Evolutionary conservation across 1,284 basidiomycete genomes (phyloP), one percentile per base, ranked within the genome.

Genomic region (Heterobasidion annosum): DNA sequence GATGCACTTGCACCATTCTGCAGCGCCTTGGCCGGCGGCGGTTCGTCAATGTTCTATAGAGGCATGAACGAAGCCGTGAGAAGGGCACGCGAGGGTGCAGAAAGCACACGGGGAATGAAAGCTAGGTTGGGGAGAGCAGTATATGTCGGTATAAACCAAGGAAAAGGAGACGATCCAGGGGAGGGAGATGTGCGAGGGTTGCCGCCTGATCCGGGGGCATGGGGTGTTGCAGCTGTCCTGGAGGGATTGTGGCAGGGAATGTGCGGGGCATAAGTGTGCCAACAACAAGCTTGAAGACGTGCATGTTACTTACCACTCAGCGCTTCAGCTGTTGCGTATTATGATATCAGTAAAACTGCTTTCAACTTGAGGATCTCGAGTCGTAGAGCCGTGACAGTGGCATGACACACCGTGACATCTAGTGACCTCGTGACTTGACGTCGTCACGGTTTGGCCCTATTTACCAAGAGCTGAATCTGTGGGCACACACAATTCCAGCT

Each of bases 141-240:
- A 3, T 82, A 82, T 66, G 70, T 79, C 10, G 71, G 65, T 12
- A 63, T 25, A 25, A 25, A 63, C 54, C 62, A 25, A 62, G 42
- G 60, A 57, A 4, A 62, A 63, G 13, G 60, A 56, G 13, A 43
- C 16, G 40, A 19, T 16, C 34, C n/a, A 18, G 50, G 9, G 9
- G 15, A 18, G 47, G 60, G 62, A 19, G 44, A 33, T 42, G 18
- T 25, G 4, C 25, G 25, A 4, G 5, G 32, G 7, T 8, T 69
- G 25, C 69, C 69, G 25, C 78, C 77, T 7, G 80, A 82, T 66
- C 80, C 78, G 40, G 78, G 79, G 13, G 78, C 79, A 8, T 78
- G 73, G 73, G 78, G 77, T 51, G 67, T 81, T 50, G 68, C 67
- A 56, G 70, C 70, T 9, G 60, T 78, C 42, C 51, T 69, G 33